Evolutionary conservation across 495 filamentous ascomycete genomes (phyloP).

Genomic region (Penicillium dipodomyicola): DNA sequence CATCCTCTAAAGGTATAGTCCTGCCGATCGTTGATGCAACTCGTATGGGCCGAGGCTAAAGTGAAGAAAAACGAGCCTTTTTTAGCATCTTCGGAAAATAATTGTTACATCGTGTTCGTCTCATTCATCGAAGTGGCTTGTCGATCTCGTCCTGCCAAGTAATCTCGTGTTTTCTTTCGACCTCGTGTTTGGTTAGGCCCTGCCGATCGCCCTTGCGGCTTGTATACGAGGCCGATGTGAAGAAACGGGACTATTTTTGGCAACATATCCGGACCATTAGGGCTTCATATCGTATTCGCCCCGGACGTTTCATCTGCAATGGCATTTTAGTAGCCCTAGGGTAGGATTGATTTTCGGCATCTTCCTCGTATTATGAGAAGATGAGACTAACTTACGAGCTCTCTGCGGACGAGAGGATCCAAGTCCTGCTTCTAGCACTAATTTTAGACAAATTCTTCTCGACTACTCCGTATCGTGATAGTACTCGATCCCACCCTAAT

Average conservation of each 20-base stretch:
- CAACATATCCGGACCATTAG: neutral
- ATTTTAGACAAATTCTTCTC: constrained; percentile 4
- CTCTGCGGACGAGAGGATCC: constrained; percentile 1
- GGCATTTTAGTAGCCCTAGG: constrained; percentile 8
- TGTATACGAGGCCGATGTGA: neutral
- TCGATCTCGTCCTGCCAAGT: constrained; percentile 8
- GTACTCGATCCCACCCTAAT: too few relatives aligned
- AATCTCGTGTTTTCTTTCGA: constrained; percentile 12
- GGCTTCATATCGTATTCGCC: constrained; percentile 12
- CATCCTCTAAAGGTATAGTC: too few relatives aligned
- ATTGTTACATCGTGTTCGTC: too few relatives aligned
- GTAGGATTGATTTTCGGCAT: constrained; percentile 11
- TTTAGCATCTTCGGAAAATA: too few relatives aligned
- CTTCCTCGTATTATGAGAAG: constrained; percentile 13
- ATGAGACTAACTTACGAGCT: constrained; percentile 1
- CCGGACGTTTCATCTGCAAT: neutral
- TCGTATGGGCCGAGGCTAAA: too few relatives aligned
- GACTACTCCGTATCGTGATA: too few relatives aligned
- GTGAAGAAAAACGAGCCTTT: too few relatives aligned
- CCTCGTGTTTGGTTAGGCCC: constrained; percentile 4
- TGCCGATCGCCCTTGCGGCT: constrained; percentile 12
- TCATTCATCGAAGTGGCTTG: too few relatives aligned
- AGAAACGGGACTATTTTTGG: constrained; percentile 18
- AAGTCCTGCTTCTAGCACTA: neutral
- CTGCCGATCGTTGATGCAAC: too few relatives aligned